Conservation (phyloP, 1,284 basidiomycete species). For the Papiliotrema terrestris region DNA sequence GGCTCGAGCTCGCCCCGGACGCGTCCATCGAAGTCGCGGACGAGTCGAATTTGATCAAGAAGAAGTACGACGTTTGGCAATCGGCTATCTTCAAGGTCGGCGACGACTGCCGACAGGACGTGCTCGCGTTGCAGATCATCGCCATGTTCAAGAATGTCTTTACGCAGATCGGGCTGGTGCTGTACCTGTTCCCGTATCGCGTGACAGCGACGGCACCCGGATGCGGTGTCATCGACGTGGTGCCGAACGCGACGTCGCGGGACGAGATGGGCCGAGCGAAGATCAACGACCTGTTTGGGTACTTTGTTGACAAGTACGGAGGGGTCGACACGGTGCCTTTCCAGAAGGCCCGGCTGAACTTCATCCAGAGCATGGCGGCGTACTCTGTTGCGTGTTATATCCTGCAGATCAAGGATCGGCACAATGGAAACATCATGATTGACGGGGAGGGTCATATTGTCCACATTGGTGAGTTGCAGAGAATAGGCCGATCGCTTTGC, state of each 20-base stretch:
- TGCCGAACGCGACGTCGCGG: slow-evolving; percentile 94
- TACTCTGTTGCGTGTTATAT: slow-evolving; percentile 99
- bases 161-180: slow-evolving; percentile 73
- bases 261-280: slow-evolving; percentile 99
- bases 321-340: slow-evolving; percentile 83
- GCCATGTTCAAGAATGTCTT: slow-evolving; percentile 99
- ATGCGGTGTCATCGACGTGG: slow-evolving; percentile 97
- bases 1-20: slow-evolving; percentile 51
- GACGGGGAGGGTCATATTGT: slow-evolving; percentile 94
- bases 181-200: slow-evolving; percentile 94
- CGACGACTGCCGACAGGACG: slow-evolving; percentile 97
- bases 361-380: slow-evolving; percentile 98
- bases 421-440: slow-evolving; percentile 99
- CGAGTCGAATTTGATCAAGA: slow-evolving; percentile 53
- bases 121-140: slow-evolving; percentile 92
- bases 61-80: slow-evolving; percentile 89
- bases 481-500: neutral
- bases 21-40: slow-evolving; percentile 29
- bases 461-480: slow-evolving; percentile 68
- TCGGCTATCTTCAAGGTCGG: slow-evolving; percentile 99
- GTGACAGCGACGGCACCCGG: slow-evolving; percentile 97
- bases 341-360: slow-evolving; percentile 90
- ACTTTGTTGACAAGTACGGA: slow-evolving; percentile 94
- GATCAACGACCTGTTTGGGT: slow-evolving; percentile 91
- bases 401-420: slow-evolving; percentile 93